Evolutionary conservation across 108 stramenopile species (phyloP).

Genomic region (Cylindrotheca fusiformis): DNA sequence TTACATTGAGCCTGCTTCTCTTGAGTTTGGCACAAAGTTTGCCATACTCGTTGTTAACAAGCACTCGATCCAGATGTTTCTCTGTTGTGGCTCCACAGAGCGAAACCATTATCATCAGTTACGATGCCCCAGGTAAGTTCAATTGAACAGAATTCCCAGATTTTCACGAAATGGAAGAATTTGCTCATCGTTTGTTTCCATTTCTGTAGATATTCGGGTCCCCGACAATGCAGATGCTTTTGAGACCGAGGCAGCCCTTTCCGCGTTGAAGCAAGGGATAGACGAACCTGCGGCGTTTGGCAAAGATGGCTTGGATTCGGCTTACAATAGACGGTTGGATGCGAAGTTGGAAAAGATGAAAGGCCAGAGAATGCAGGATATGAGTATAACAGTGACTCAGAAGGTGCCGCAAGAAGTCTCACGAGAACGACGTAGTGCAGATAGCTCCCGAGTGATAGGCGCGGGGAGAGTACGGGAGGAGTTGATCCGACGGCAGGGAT

Average conservation of each 20-base stretch:
- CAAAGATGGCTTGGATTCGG: constrained; percentile 18
- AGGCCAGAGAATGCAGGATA: constrained; percentile 17
- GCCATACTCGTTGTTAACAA: constrained; percentile 27
- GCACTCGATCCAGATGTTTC: constrained; percentile 30
- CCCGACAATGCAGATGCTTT: constrained; percentile 4
- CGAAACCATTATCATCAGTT: constrained; percentile 19
- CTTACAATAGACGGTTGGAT: constrained; percentile 31
- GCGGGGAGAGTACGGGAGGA: constrained; percentile 27
- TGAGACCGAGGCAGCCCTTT: constrained; percentile 1
- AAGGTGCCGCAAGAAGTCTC: constrained; percentile 11
- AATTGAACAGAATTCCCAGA: neutral
- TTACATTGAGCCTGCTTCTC: neutral
- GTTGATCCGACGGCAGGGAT: constrained; percentile 15
- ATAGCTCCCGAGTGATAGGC: constrained; percentile 4
- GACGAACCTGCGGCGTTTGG: neutral
- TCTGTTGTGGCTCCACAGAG: constrained; percentile 25
- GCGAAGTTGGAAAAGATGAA: constrained; percentile 27
- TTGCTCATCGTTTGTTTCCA: neutral
- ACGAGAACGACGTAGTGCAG: constrained; percentile 4
- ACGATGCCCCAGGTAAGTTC: constrained; percentile 35
- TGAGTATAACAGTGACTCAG: constrained; percentile 24
- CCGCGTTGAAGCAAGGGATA: neutral
- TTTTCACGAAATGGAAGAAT: neutral
- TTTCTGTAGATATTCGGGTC: constrained; percentile 15
- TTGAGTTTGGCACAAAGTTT: constrained; percentile 11